Evolutionary conservation across 208 protist species (phyloP), one percentile per base, ranked within the genome.

Genomic region (Wallacemonas sp.): DNA sequence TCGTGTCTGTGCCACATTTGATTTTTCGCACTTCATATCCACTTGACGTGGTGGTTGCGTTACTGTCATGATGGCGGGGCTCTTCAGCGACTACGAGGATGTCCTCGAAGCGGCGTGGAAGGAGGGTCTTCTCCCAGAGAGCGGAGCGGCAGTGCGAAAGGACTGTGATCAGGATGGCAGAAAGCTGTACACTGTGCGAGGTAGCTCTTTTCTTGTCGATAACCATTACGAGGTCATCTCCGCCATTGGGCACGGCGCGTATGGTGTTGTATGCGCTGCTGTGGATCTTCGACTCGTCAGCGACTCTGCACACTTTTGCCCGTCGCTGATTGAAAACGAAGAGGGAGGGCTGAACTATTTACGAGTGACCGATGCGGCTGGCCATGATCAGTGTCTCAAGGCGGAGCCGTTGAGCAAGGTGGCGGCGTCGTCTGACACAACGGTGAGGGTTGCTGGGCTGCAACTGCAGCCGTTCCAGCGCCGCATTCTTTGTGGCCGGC

Each of bases 261-360:
- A 95, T 55, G 86, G 89, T 17, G 59, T 90, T 2, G 86, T 91
- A 34, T 95, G 88, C 46, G 81, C 83, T 17, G 88, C 82, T 0
- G 71, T 84, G 5, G 77, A 89, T 45, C 60, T 86, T 21, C 75
- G 83, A 1, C 72, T 84, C 0, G 76, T 84, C 2, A 58, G 63
- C 26, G 68, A 70, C 39, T 83, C 66, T 21, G 12, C 45, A 8
- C 75, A 75, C 61, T 84, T 83, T 53, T 74, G 70, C 49, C 53
- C 68, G n/a, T 36, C 24, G 5, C 53, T 72, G 42, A 53, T 66
- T 27, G 61, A 28, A 5, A 79, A 77, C 34, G 77, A 88, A 31
- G 58, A 78, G 28, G 51, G 72, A 15, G 82, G 70, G 2, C 59
- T 62, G 36, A 62, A 62, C 26, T 41, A 77, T 8, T 58, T 75